Conservation (phyloP, 768 basidiomycete species). For the Austroboletus festivus region DNA sequence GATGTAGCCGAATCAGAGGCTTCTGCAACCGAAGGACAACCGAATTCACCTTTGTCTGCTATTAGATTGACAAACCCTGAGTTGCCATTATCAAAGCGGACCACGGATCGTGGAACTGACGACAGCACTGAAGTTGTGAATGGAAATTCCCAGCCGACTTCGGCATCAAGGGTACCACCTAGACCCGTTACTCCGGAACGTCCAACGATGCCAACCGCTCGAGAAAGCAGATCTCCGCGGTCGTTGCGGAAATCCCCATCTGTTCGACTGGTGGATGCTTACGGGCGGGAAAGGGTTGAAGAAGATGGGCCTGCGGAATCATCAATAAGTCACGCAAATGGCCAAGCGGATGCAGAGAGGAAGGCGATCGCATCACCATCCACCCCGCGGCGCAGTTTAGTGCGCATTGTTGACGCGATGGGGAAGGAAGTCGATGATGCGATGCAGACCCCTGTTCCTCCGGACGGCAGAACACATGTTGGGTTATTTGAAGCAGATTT, state of each 20-base stretch:
- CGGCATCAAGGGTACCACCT: conserved; percentile 1
- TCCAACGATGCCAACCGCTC: conserved; percentile 23
- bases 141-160: conserved; percentile 1
- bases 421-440: conserved; percentile 52
- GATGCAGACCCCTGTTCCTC: conserved; percentile 31
- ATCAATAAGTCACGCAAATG: conserved; percentile 3
- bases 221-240: conserved; percentile 28
- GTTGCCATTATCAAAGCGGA: conserved; percentile 8
- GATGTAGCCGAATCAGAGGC: conserved; percentile 42
- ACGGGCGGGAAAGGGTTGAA: conserved; percentile 47
- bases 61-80: conserved; percentile 25
- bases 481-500: conserved; percentile 18
- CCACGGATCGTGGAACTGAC: conserved; percentile 7
- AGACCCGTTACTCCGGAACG: conserved; percentile 23
- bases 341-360: conserved; percentile 18
- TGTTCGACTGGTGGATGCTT: conserved; percentile 70
- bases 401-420: conserved; percentile 70
- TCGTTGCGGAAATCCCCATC: conserved; percentile 46
- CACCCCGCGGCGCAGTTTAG: conserved; percentile 34
- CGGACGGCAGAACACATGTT: conserved; percentile 15
- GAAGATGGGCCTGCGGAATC: conserved; percentile 7
- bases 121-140: conserved; percentile 3
- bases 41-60: conserved; percentile 27
- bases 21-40: conserved; percentile 28
- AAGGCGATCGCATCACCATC: conserved; percentile 12